These are phyloP conservation scores for Aspergillus coremiiformis DNA, from an alignment of 495 filamentous ascomycete species.

Conservation along the genomic window DNA sequence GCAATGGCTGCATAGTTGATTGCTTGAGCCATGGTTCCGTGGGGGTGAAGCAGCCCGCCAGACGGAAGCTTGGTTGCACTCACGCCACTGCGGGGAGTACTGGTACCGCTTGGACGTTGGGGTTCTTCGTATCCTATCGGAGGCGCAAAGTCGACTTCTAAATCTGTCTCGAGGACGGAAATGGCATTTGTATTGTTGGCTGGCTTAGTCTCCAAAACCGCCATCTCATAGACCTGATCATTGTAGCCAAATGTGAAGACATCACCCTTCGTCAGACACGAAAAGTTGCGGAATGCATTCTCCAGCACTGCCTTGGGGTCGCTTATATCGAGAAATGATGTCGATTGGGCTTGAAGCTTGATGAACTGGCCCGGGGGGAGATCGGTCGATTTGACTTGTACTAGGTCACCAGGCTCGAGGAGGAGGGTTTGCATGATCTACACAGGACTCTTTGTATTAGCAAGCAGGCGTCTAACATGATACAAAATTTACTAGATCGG, in stretches of 20 bases:
- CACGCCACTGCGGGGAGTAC: slow-evolving; percentile 58
- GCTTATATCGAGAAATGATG: slow-evolving; percentile 87
- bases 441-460: slow-evolving; percentile 1
- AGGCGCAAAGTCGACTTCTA: slow-evolving; percentile 90
- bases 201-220: slow-evolving; percentile 87
- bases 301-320: slow-evolving; percentile 98
- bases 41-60: slow-evolving; percentile 67
- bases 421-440: slow-evolving; percentile 90
- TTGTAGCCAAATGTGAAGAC: slow-evolving; percentile 95
- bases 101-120: slow-evolving; percentile 50
- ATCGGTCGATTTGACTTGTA: slow-evolving; percentile 90
- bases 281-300: slow-evolving; percentile 90
- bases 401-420: slow-evolving; percentile 84
- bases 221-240: slow-evolving; percentile 84
- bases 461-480: not conserved
- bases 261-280: slow-evolving; percentile 84
- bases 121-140: slow-evolving; percentile 92
- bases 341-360: slow-evolving; percentile 90
- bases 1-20: slow-evolving; percentile 97
- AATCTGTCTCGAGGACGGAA: slow-evolving; percentile 90
- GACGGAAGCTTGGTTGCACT: slow-evolving; percentile 47
- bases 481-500: too few species aligned
- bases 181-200: slow-evolving; percentile 66
- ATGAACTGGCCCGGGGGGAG: slow-evolving; percentile 83
- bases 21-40: slow-evolving; percentile 90